These are phyloP conservation scores for Sugiyamaella chiloensis DNA, from an alignment of 805 yeast genomes.

Conservation along the genomic window DNA sequence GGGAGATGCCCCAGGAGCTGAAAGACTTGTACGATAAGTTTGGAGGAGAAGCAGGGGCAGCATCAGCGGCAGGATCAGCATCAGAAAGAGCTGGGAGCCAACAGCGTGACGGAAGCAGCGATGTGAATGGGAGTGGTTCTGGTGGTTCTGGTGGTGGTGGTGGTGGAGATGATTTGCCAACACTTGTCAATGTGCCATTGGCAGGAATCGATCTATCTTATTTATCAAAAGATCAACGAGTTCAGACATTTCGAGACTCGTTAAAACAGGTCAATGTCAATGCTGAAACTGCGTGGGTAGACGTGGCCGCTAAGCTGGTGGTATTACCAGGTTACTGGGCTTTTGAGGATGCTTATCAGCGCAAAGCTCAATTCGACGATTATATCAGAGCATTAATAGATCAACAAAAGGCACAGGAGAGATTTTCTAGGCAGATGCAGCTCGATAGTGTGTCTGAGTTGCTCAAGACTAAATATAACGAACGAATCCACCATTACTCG, in stretches of 20 bases:
- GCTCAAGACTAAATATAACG: conserved; percentile 40
- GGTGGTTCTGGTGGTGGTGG: neutral
- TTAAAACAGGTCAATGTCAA: conserved; percentile 57
- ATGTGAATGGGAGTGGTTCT: neutral
- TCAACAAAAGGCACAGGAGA: conserved; percentile 42
- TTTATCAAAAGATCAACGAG: conserved; percentile 36
- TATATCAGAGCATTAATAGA: conserved; percentile 37
- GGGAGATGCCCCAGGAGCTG: conserved; percentile 71
- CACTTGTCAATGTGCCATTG: conserved; percentile 9
- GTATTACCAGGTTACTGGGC: conserved; percentile 66
- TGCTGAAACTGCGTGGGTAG: conserved; percentile 70
- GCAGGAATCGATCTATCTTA: neutral
- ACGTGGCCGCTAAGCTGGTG: conserved; percentile 57
- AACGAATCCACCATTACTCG: conserved; percentile 51
- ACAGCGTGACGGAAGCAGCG: neutral
- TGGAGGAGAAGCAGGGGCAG: neutral
- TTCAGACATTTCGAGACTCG: conserved; percentile 48
- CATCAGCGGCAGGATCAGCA: neutral
- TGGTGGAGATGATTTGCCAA: conserved; percentile 4
- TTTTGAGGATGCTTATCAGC: conserved; percentile 55
- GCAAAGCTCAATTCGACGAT: conserved; percentile 63
- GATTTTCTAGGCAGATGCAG: conserved; percentile 46
- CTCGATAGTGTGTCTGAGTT: conserved; percentile 53
- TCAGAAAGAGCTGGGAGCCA: too few relatives aligned
- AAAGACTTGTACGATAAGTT: conserved; percentile 25